Percentiles rank a stretch among this genome's conserved stretches.
These are phyloP conservation scores for Cornus kousa DNA, from an alignment of 148 eudicot genomes.

Conservation along the genomic window DNA sequence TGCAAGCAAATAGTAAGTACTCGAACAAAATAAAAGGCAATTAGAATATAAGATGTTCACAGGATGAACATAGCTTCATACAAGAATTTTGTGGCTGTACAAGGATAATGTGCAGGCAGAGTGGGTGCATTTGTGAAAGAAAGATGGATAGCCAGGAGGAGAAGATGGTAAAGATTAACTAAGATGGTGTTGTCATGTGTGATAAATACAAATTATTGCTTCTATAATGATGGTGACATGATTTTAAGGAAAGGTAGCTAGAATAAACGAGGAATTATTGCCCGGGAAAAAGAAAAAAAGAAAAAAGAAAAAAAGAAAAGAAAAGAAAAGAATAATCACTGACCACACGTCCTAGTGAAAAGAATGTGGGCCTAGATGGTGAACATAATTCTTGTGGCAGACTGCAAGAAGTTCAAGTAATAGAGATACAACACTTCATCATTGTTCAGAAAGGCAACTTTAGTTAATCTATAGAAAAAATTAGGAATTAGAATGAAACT, in stretches of 20 bases:
- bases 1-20: too few relatives aligned
- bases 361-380: neutral
- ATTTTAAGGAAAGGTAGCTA: too few relatives aligned
- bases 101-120: too few relatives aligned
- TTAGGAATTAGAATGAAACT: neutral
- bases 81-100: too few relatives aligned
- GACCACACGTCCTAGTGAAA: conserved; percentile 8
- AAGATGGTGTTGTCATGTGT: neutral
- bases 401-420: neutral
- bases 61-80: too few relatives aligned
- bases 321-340: neutral
- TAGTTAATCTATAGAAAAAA: too few relatives aligned
- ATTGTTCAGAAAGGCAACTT: neutral
- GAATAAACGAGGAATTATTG: too few relatives aligned
- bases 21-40: too few relatives aligned
- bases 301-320: too few relatives aligned
- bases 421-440: neutral
- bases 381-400: neutral
- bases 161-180: neutral
- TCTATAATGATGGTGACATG: neutral
- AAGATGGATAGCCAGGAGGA: neutral
- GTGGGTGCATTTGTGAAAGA: neutral
- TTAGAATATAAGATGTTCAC: too few relatives aligned
- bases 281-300: too few relatives aligned
- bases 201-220: neutral